A percentile compares a stretch with the other conserved stretches of the same genome.
These are phyloP conservation scores for Vigna nakashimae DNA, from an alignment of 306 rosid genomes.

Conservation along the genomic window DNA sequence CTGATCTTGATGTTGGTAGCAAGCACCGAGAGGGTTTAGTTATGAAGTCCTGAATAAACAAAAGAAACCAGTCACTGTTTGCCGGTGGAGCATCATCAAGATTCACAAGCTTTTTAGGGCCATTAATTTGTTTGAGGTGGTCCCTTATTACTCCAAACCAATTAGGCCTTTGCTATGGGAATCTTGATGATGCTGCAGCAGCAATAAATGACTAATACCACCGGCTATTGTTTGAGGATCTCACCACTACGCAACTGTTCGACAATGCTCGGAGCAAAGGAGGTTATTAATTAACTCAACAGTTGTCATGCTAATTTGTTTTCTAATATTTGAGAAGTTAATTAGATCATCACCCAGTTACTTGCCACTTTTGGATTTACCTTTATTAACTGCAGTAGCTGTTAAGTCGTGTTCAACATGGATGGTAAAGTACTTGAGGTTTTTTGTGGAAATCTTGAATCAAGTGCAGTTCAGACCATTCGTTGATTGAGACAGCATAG, in stretches of 20 bases:
- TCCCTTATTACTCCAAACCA: conserved; percentile 40
- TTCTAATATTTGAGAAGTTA: background rate
- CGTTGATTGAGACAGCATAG: conserved; percentile 14
- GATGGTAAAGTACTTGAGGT: conserved; percentile 1
- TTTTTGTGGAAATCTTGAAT: background rate
- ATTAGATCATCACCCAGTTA: background rate
- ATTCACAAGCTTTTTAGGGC: conserved; percentile 67
- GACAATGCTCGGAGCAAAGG: background rate
- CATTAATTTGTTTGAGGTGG: conserved; percentile 41
- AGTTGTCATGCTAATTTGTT: conserved; percentile 13
- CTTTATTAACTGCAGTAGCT: background rate
- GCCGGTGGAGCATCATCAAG: conserved; percentile 96
- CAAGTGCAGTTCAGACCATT: conserved; percentile 18
- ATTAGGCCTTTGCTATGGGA: conserved; percentile 56
- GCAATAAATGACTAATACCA: conserved; percentile 67
- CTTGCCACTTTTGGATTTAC: background rate
- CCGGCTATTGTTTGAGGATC: background rate
- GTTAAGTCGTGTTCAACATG: background rate
- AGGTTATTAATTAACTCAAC: conserved; percentile 33
- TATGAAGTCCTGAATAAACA: background rate
- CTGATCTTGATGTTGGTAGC: conserved; percentile 1
- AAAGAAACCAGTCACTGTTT: conserved; percentile 57
- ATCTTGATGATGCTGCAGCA: conserved; percentile 97
- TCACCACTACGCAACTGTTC: conserved; percentile 20
- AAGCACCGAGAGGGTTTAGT: background rate